Conservation (phyloP, 2,329 filamentous ascomycete species). For the Xylariales sp. region DNA sequence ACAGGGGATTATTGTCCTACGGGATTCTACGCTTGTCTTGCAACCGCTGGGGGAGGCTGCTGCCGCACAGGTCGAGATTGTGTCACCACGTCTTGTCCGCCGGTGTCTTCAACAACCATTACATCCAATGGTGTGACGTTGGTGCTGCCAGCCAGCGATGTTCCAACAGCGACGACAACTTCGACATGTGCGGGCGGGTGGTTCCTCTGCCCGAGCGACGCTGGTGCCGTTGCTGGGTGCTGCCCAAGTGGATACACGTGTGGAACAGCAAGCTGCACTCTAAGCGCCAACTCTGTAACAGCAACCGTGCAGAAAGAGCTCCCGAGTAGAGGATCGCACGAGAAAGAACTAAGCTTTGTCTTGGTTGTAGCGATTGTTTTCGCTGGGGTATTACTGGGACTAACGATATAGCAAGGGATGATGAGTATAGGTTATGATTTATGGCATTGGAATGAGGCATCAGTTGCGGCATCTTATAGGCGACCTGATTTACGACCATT, state of each 20-base stretch:
- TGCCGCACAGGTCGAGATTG: slow-evolving; percentile 87
- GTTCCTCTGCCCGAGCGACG: slow-evolving; percentile 61
- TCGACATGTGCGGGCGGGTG: slow-evolving; percentile 71
- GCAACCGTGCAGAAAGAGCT: slow-evolving; percentile 51
- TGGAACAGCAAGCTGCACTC: slow-evolving; percentile 67
- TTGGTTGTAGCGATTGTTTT: too few species aligned
- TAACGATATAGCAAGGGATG: too few species aligned
- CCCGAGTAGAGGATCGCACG: slow-evolving; percentile 29
- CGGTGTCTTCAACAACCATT: slow-evolving; percentile 55
- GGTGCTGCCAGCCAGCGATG: slow-evolving; percentile 54
- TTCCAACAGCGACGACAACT: slow-evolving; percentile 30
- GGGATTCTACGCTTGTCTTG: slow-evolving; percentile 87
- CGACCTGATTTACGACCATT: too few species aligned
- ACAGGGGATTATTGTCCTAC: slow-evolving; percentile 64
- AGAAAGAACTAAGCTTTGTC: too few species aligned
- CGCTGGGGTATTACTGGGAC: too few species aligned
- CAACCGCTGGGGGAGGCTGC: slow-evolving; percentile 77
- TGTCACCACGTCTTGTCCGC: slow-evolving; percentile 72
- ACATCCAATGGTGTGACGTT: slow-evolving; percentile 67
- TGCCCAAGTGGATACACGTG: slow-evolving; percentile 77
- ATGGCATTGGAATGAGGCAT: too few species aligned
- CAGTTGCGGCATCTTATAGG: too few species aligned
- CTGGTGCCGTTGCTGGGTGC: slow-evolving; percentile 69
- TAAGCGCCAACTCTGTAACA: slow-evolving; percentile 46
- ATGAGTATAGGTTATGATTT: too few species aligned